phyloP scores from a whole-genome alignment of 495 filamentous ascomycete species.

The Penicillium silybi region DNA sequence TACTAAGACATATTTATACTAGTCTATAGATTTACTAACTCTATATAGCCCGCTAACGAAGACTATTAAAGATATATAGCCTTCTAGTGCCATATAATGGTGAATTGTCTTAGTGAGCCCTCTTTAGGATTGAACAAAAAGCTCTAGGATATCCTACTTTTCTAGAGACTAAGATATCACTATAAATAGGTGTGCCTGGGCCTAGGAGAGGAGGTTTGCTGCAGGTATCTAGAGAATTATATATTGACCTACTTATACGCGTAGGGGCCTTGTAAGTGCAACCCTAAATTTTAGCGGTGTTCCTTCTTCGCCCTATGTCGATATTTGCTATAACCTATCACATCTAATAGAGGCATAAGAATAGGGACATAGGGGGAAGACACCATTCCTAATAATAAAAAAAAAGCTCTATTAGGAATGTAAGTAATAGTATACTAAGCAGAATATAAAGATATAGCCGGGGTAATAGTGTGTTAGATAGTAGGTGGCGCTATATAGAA shows the following conservation, averaged over 20 bases:
- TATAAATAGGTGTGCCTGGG: slow-evolving; percentile 37
- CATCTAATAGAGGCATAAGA: no score
- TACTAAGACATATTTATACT: slow-evolving; percentile 29
- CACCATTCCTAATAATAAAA: slow-evolving; percentile 22
- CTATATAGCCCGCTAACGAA: slow-evolving; percentile 30
- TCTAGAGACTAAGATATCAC: slow-evolving; percentile 31
- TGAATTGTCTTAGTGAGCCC: slow-evolving; percentile 13
- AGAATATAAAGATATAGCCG: slow-evolving; percentile 26
- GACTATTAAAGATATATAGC: slow-evolving; percentile 13
- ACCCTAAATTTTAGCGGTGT: slow-evolving; percentile 5
- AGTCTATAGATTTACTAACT: slow-evolving; percentile 10
- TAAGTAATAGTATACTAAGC: slow-evolving; percentile 20
- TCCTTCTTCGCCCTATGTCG: no score
- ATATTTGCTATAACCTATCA: no score
- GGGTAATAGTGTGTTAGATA: background rate
- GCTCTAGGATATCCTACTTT: slow-evolving; percentile 23
- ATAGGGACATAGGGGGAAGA: slow-evolving; percentile 10
- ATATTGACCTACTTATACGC: slow-evolving; percentile 34
- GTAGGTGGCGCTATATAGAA: slow-evolving; percentile 20
- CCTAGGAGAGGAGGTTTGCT: slow-evolving; percentile 28
- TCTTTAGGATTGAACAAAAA: slow-evolving; percentile 19
- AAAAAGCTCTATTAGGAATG: slow-evolving; percentile 13
- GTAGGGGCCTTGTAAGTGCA: slow-evolving; percentile 19
- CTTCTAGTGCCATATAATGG: background rate
- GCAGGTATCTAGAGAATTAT: slow-evolving; percentile 37